Percentiles rank a stretch among this genome's conserved stretches.
Conservation (phyloP, 768 basidiomycete genomes). For the Cantharellus anzutake region DNA sequence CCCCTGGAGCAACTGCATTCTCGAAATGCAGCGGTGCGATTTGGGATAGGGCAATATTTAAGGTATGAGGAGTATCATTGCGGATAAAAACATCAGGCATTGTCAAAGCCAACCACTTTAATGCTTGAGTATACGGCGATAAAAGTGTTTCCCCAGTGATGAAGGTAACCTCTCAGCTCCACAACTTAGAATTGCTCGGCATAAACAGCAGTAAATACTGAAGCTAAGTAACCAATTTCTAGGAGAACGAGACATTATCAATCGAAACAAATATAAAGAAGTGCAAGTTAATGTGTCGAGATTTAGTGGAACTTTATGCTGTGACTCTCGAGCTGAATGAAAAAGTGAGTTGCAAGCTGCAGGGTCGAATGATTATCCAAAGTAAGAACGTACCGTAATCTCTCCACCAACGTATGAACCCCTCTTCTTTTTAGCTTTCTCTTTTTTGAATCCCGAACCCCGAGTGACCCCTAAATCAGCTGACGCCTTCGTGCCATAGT, state of each 20-base stretch:
- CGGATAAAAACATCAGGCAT: background rate
- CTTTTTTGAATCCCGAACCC: slow-evolving; percentile 90
- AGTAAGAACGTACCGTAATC: slow-evolving; percentile 50
- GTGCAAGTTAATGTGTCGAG: background rate
- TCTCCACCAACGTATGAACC: slow-evolving; percentile 89
- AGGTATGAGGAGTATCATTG: background rate
- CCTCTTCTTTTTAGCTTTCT: slow-evolving; percentile 99
- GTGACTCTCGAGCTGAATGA: slow-evolving; percentile 48
- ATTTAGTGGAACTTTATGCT: slow-evolving; percentile 57
- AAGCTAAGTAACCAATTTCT: too few relatives aligned
- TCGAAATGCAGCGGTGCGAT: background rate
- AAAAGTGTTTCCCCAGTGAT: too few relatives aligned
- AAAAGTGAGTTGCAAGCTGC: background rate
- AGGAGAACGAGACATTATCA: background rate
- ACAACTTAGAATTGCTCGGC: too few relatives aligned
- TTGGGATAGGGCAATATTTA: slow-evolving; percentile 2
- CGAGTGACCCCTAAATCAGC: slow-evolving; percentile 83
- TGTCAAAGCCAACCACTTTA: background rate
- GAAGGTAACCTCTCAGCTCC: too few relatives aligned
- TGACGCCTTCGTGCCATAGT: slow-evolving; percentile 77
- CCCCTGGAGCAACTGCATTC: background rate
- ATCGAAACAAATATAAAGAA: background rate
- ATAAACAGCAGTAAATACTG: too few relatives aligned
- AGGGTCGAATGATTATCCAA: background rate
- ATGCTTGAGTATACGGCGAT: too few relatives aligned